phyloP scores from a whole-genome alignment of 2,329 filamentous ascomycete species.

The Fusarium albidum region DNA sequence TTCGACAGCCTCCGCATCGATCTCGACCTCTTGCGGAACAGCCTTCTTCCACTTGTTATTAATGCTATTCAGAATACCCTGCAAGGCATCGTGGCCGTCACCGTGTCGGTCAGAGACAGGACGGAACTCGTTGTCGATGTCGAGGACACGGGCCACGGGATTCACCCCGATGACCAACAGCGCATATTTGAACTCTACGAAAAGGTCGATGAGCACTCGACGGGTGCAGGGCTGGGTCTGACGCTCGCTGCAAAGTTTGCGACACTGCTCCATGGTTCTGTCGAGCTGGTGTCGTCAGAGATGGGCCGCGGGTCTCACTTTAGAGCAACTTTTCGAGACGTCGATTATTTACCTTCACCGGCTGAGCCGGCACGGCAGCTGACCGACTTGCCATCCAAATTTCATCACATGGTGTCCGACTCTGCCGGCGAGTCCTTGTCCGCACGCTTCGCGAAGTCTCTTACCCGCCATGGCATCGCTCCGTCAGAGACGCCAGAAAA shows the following conservation, averaged over 20 bases:
- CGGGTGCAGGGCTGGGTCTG: constrained; percentile 52
- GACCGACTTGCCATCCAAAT: constrained; percentile 7
- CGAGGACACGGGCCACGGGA: constrained; percentile 52
- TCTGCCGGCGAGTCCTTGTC: background rate
- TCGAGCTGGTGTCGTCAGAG: constrained; percentile 48
- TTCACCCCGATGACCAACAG: constrained; percentile 43
- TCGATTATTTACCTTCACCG: constrained; percentile 1
- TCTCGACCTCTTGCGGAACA: constrained; percentile 50
- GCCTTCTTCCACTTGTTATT: constrained; percentile 49
- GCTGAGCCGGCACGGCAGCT: background rate
- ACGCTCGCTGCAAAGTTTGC: constrained; percentile 53
- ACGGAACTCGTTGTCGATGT: constrained; percentile 49
- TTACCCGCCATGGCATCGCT: constrained; percentile 8
- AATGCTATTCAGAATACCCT: constrained; percentile 53
- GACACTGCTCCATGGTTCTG: constrained; percentile 47
- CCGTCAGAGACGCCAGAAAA: constrained; percentile 3
- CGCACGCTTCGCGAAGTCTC: constrained; percentile 10
- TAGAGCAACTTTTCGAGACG: constrained; percentile 30
- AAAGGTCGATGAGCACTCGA: constrained; percentile 48
- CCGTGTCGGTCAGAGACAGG: constrained; percentile 41
- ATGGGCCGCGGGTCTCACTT: constrained; percentile 51
- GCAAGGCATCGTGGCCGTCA: constrained; percentile 47
- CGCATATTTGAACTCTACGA: constrained; percentile 55
- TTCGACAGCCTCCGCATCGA: constrained; percentile 47
- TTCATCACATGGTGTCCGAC: background rate